phyloP scores from a whole-genome alignment of 305 asterid species.

The Fraxinus nigra region DNA sequence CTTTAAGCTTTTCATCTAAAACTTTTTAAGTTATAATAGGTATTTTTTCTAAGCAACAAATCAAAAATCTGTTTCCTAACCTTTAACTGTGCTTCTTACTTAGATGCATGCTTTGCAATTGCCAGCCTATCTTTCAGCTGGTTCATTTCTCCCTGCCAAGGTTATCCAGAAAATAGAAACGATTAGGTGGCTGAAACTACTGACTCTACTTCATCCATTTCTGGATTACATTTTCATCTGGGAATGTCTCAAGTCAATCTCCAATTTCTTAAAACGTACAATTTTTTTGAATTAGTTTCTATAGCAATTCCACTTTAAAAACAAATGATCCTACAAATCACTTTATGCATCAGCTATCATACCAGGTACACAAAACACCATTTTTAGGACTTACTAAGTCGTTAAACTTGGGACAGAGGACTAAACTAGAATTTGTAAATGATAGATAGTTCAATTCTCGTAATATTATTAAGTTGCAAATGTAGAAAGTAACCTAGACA shows the following conservation, averaged over 20 bases:
- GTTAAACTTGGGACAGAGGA: too few relatives aligned
- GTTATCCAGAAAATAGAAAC: constrained; percentile 3
- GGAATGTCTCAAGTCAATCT: constrained; percentile 1
- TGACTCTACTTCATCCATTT: neutral
- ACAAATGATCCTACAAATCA: too few relatives aligned
- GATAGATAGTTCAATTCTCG: too few relatives aligned
- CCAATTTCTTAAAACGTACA: neutral
- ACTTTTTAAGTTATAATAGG: constrained; percentile 79
- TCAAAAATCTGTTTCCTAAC: neutral
- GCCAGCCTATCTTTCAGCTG: constrained; percentile 79
- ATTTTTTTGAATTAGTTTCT: neutral
- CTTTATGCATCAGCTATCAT: too few relatives aligned
- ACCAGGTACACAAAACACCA: too few relatives aligned
- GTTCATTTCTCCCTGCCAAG: constrained; percentile 80
- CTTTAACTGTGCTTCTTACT: constrained; percentile 29
- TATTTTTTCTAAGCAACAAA: constrained; percentile 57
- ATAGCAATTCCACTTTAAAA: too few relatives aligned
- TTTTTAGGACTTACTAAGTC: too few relatives aligned
- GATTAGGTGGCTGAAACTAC: neutral
- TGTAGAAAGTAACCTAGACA: too few relatives aligned
- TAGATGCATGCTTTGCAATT: constrained; percentile 83
- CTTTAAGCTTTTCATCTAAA: constrained; percentile 74
- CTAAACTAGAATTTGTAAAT: too few relatives aligned
- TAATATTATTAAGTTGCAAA: too few relatives aligned
- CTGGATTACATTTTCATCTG: neutral